Base-by-base conservation (phyloP, 345 rosid species). In the Camelina laxa region DNA sequence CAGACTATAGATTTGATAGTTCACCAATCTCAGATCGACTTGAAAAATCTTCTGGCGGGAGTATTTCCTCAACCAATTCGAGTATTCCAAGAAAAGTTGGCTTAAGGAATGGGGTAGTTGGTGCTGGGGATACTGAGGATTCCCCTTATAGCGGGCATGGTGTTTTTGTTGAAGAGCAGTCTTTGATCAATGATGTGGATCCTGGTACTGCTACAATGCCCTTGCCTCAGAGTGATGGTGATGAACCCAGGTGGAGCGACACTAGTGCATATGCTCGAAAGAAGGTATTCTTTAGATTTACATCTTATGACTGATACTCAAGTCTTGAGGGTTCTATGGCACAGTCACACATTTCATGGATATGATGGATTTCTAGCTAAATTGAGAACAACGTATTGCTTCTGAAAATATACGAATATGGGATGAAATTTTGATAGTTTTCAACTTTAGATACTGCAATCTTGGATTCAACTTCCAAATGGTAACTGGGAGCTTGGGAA, bases 401-500 rank as follows among this genome's bases (percentile, higher is more conserved):
- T 75, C 31, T 67, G 14, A 13, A 10, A 50, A 7, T 53, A 2
- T 64, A 65, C 3, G 22, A 61, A 35, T 47, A 10, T 17, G 76
- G 62, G 65, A 71, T 20, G 56, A 8, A 12, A 27, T 64, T 64
- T 48, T 63, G 67, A 76, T 31, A 50, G 48, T 84, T 79, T 58
- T 70, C 59, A 60, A 72, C 79, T 75, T 76, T 88, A 90, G 98
- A 88, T 87, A 75, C 85, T 86, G 67, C 99, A 92, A 30, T 86
- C 91, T 65, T 95, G 97, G 97, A 75, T 84, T 82, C 96, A 85
- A 86, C 92, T 84, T 79, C 83, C 96, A 59, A 85, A 83, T 82
- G 94, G 97, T 55, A 82, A 89, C 51, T 95, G 99, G 99, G 92
- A 84, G 81, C 88, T 90, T 76, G 97, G 82, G 75, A 90, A 84